phyloP scores from a whole-genome alignment of 352 stramenopile species.

The Albugo laibachii region DNA sequence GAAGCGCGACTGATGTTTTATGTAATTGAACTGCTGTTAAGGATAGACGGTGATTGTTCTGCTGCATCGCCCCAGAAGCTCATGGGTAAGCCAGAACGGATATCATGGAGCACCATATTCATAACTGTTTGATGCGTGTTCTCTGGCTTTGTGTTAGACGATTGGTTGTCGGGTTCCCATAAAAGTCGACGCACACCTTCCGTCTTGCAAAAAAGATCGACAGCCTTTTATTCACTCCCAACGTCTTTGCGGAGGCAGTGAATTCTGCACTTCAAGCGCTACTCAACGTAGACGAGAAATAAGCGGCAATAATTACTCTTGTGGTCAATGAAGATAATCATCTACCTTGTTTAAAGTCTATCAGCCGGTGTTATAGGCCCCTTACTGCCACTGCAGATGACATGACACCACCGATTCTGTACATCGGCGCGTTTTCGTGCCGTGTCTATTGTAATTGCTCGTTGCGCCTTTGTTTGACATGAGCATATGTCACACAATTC shows the following conservation, averaged over 20 bases:
- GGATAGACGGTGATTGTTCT: background rate
- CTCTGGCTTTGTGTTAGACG: background rate
- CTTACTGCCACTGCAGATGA: background rate
- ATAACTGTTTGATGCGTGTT: background rate
- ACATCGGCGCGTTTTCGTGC: background rate
- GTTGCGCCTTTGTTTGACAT: constrained; percentile 1
- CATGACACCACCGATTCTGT: background rate
- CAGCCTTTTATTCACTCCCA: background rate
- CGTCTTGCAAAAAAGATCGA: background rate
- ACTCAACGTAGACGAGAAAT: background rate
- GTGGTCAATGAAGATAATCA: background rate
- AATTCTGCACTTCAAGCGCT: background rate
- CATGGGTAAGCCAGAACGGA: background rate
- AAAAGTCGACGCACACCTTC: background rate
- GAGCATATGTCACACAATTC: background rate
- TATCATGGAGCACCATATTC: background rate
- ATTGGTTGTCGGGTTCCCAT: background rate
- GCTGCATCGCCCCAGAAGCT: background rate
- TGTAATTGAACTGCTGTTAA: background rate
- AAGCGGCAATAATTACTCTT: background rate
- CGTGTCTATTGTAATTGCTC: background rate
- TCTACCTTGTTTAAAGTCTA: background rate
- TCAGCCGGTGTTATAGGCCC: background rate
- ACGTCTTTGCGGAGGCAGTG: background rate
- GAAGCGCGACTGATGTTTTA: background rate